These are phyloP conservation scores for Cutaneotrichosporon sp. DNA, from an alignment of 1,284 basidiomycete genomes.

Conservation along the genomic window DNA sequence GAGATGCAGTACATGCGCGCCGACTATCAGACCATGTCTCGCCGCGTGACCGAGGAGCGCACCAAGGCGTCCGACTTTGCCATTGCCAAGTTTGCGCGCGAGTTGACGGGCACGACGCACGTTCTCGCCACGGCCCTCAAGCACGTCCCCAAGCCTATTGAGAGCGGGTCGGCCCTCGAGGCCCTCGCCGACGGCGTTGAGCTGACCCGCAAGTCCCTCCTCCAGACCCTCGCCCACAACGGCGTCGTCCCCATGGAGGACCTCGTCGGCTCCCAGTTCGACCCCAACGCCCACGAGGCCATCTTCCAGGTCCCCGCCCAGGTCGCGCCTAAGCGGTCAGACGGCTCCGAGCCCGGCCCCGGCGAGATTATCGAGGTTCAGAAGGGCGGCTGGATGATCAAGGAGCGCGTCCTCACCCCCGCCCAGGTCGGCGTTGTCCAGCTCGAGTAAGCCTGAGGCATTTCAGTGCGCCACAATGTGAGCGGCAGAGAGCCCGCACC, in stretches of 20 bases:
- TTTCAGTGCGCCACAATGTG: no score
- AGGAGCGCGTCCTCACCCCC: constrained; percentile 82
- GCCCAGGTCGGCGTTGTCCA: constrained; percentile 92
- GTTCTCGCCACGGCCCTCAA: constrained; percentile 79
- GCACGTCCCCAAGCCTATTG: constrained; percentile 62
- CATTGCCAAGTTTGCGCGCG: constrained; percentile 80
- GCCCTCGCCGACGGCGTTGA: constrained; percentile 81
- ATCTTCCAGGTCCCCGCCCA: constrained; percentile 78
- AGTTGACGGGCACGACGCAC: constrained; percentile 88
- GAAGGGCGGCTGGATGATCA: constrained; percentile 88
- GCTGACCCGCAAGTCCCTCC: constrained; percentile 82
- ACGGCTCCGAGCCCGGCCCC: constrained; percentile 53
- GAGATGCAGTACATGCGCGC: constrained; percentile 84
- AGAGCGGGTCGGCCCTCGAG: constrained; percentile 54
- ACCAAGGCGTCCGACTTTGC: constrained; percentile 88
- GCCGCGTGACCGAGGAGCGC: constrained; percentile 84
- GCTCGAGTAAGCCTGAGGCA: constrained; percentile 31
- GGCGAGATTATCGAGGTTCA: constrained; percentile 88
- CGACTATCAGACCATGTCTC: constrained; percentile 91
- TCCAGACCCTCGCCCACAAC: constrained; percentile 85
- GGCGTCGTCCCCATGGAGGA: constrained; percentile 75
- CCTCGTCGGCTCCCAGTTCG: constrained; percentile 75
- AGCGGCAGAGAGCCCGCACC: no score
- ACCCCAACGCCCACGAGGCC: constrained; percentile 93
- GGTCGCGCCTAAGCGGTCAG: constrained; percentile 61